Base-by-base conservation (phyloP, 192 early-diverging fungal genomes). In the Entophlyctis helioformis region DNA sequence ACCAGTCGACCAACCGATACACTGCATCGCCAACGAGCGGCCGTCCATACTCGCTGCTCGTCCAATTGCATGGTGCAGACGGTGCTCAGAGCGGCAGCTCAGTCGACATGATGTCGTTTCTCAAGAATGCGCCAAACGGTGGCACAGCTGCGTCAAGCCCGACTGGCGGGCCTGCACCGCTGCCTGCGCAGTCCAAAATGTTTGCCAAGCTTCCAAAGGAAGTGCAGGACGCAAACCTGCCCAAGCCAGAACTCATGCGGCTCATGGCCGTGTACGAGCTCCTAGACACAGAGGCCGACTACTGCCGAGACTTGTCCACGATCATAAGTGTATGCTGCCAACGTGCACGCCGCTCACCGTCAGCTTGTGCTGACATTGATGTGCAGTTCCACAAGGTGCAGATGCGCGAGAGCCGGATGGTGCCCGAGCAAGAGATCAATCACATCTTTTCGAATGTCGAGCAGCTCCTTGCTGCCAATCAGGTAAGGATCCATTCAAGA, bases 211-310 rank as follows among this genome's bases (percentile, higher is more conserved):
- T 76, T 16, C 74, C 74, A 2, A 44, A 53, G 37, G 60, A 67
- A 37, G 56, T 76, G n/a, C 19, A 50, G 37, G 46, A 49, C 22
- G 46, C 69, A 3, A 43, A 51, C 18, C 27, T 76, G 31, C 51
- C 57, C 23, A 76, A 75, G 43, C 46, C 48, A 29, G 74, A 76
- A 44, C 19, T 74, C 45, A 75, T 76, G 74, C 28, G 74, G 19
- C 39, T 76, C 36, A 56, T 48, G n/a, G 71, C 57, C 12, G 65
- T 76, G 12, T 76, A 76, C 50, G 74, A 76, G 51, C 37, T 76
- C 35, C 68, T 76, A 52, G 74, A 73, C 49, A 76, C 74, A 1
- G 74, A 76, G 56, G 50, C 60, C 28, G 74, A 76, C 38, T 76
- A 74, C 53, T 54, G 68, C 20, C 40, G 62, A 27, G 74, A 76